Evolutionary conservation across 2,329 filamentous ascomycete genomes (phyloP).

Genomic region (Aspergillus ibericus): DNA sequence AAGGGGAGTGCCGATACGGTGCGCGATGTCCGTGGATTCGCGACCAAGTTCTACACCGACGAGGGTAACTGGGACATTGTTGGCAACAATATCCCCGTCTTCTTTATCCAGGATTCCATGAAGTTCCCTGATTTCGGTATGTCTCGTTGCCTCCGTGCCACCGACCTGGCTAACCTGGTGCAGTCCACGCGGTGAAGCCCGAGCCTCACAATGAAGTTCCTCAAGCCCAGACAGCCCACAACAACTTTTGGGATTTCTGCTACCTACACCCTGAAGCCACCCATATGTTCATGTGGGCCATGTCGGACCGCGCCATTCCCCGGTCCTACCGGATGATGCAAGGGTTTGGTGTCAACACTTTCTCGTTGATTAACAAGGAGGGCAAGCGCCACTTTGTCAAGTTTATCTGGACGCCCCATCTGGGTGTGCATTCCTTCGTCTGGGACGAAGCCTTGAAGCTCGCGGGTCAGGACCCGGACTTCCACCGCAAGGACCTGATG

Average conservation of each 20-base stretch:
- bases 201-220: constrained; percentile 43
- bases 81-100: constrained; percentile 63
- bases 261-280: constrained; percentile 33
- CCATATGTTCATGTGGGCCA: constrained; percentile 33
- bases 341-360: constrained; percentile 38
- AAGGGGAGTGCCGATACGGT: constrained; percentile 74
- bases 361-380: constrained; percentile 30
- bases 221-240: constrained; percentile 50
- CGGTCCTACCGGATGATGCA: constrained; percentile 38
- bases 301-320: constrained; percentile 37
- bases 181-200: constrained; percentile 41
- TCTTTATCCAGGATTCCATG: constrained; percentile 43
- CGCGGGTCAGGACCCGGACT: constrained; percentile 72
- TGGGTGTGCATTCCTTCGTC: constrained; percentile 34
- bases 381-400: constrained; percentile 37
- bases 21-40: constrained; percentile 74
- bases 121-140: constrained; percentile 38
- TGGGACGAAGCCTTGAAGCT: constrained; percentile 74
- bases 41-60: constrained; percentile 71
- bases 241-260: constrained; percentile 53
- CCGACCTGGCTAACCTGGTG: background rate
- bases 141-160: background rate
- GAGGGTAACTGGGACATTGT: constrained; percentile 75
- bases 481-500: constrained; percentile 74
- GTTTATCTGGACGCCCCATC: constrained; percentile 33